Base-by-base conservation (phyloP, 768 basidiomycete species). In the Mrakia blollopis region DNA sequence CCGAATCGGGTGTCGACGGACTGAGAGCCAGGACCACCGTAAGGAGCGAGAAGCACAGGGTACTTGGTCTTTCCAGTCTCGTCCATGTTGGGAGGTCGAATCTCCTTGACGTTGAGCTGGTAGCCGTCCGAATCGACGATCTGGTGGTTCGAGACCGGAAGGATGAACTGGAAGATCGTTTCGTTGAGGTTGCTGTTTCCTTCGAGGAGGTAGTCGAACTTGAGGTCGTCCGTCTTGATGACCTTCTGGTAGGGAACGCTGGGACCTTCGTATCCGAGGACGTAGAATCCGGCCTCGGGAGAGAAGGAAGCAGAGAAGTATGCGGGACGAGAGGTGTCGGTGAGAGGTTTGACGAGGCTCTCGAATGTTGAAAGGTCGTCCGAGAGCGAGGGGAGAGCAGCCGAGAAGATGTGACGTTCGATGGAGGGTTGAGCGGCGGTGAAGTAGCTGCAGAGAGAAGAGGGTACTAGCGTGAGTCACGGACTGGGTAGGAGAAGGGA, bases 11-110 rank as follows among this genome's bases (percentile, higher is more conserved):
- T 84, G 82, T 90, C 85, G 39, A 95, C 92, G 78, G 87, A 83
- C 81, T 99, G 97, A 72, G 91, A 92, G 77, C 85, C 86, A 6
- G 97, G 97, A 3, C 97, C 97, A 60, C 95, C 95, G 80, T 99
- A 95, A 89, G 96, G 92, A 62, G 88, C 86, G 86, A 98, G 94
- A 39, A 99, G 85, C 30, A 98, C 94, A 0, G 97, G 92, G 81
- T 99, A 98, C 83, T 96, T 94, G 13, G 91, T 93, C 62, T 92
- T 89, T n/a, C 97, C 97, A 30, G 93, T 91, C 80, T 92, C 90
- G 80, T 99, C 97, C 90, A 98, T 92, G 77, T 88, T 87, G 6
- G 94, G 93, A 25, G 97, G 97, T 23, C 93, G 89, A 80, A 96
- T 88, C 85, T 98, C 95, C 81, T 91, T 87, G 74, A 92, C 91